Conservation (phyloP, 2,329 filamentous ascomycete genomes). For the Neopestalotiopsis sp. region DNA sequence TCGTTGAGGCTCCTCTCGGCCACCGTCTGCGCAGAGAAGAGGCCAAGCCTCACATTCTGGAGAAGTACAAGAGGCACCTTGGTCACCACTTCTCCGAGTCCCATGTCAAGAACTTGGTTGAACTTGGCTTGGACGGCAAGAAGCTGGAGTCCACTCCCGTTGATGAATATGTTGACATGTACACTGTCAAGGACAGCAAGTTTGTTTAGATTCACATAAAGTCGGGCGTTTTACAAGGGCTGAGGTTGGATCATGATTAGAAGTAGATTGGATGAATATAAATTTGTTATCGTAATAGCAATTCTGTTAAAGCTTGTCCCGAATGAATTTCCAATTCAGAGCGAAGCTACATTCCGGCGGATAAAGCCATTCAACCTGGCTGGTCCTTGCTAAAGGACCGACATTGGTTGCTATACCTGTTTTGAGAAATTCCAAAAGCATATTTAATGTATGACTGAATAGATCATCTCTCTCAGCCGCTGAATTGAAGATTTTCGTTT, state of each 20-base stretch:
- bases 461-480: conserved; percentile 20
- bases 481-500: conserved; percentile 51
- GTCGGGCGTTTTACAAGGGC: background rate
- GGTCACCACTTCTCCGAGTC: conserved; percentile 79
- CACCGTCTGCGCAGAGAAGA: conserved; percentile 91
- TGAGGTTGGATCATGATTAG: conserved; percentile 10
- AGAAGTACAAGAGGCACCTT: conserved; percentile 94
- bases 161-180: conserved; percentile 85
- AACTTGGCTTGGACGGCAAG: conserved; percentile 76
- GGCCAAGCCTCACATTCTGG: conserved; percentile 95
- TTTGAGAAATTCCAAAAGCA: too few relatives aligned
- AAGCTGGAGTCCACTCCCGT: conserved; percentile 81
- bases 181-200: conserved; percentile 66
- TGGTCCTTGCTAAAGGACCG: too few relatives aligned
- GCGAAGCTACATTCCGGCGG: too few relatives aligned
- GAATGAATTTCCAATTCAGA: too few relatives aligned
- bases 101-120: conserved; percentile 81
- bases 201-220: conserved; percentile 46
- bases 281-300: background rate
- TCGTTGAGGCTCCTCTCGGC: conserved; percentile 91
- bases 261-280: conserved; percentile 15
- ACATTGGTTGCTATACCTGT: too few relatives aligned
- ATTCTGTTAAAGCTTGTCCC: too few relatives aligned
- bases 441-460: background rate
- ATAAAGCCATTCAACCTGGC: too few relatives aligned